These are phyloP conservation scores for Exophiala viscosa DNA, from an alignment of 2,329 filamentous ascomycete genomes.

Conservation along the genomic window DNA sequence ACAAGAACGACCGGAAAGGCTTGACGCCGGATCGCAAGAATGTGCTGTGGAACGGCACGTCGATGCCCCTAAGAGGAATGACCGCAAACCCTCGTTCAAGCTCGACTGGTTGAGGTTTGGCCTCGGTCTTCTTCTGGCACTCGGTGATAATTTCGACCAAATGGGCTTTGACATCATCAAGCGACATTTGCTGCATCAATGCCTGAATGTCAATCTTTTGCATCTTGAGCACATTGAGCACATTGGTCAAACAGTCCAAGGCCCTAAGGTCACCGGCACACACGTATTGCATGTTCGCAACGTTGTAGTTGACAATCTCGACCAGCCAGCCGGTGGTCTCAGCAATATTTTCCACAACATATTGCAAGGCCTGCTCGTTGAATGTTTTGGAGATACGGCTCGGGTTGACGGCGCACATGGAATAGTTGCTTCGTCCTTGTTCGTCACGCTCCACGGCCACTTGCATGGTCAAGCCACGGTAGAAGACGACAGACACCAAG, in stretches of 20 bases:
- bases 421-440: conserved; percentile 91
- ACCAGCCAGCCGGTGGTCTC: conserved; percentile 93
- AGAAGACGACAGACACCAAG: conserved; percentile 97
- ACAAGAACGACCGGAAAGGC: conserved; percentile 94
- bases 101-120: conserved; percentile 82
- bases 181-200: conserved; percentile 77
- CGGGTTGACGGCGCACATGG: conserved; percentile 98
- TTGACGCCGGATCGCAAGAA: conserved; percentile 98
- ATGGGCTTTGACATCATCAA: conserved; percentile 88
- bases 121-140: conserved; percentile 79
- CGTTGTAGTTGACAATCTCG: conserved; percentile 96
- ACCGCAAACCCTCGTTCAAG: conserved; percentile 95
- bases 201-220: conserved; percentile 97
- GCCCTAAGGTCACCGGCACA: conserved; percentile 64
- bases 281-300: conserved; percentile 68
- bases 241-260: conserved; percentile 65
- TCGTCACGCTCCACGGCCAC: conserved; percentile 96
- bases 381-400: conserved; percentile 98
- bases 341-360: conserved; percentile 91
- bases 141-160: conserved; percentile 87
- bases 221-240: conserved; percentile 92
- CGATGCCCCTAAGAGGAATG: conserved; percentile 93
- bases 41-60: conserved; percentile 95
- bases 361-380: conserved; percentile 94
- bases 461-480: conserved; percentile 98